These are phyloP conservation scores for Coleophoma cylindrospora DNA, from an alignment of 2,329 filamentous ascomycete species.

Conservation along the genomic window DNA sequence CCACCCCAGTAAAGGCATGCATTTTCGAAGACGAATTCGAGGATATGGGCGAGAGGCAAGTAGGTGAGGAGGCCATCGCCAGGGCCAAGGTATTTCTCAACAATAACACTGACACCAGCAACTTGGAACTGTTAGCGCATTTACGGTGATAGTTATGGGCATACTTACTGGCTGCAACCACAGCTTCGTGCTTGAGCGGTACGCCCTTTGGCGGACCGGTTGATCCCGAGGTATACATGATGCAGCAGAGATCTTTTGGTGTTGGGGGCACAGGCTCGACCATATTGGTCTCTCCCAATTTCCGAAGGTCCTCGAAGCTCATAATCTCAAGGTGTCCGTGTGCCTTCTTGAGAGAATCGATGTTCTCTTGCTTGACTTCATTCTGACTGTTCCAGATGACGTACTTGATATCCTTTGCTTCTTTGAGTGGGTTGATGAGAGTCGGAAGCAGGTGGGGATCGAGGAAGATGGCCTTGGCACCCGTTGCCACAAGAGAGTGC, in stretches of 20 bases:
- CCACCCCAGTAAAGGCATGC: constrained; percentile 83
- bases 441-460: constrained; percentile 72
- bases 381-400: constrained; percentile 58
- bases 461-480: constrained; percentile 77
- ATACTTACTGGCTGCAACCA: constrained; percentile 72
- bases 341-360: constrained; percentile 48
- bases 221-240: constrained; percentile 84
- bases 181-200: constrained; percentile 75
- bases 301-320: constrained; percentile 48
- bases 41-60: constrained; percentile 89
- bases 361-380: constrained; percentile 43
- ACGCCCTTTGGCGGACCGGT: constrained; percentile 90
- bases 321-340: constrained; percentile 48
- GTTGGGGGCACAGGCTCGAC: constrained; percentile 67
- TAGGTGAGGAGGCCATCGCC: constrained; percentile 83
- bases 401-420: constrained; percentile 48
- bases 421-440: constrained; percentile 49
- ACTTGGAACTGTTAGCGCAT: constrained; percentile 39
- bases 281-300: constrained; percentile 53
- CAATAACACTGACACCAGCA: constrained; percentile 73
- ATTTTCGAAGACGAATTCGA: constrained; percentile 96
- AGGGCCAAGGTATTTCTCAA: constrained; percentile 73
- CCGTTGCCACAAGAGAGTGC: constrained; percentile 80
- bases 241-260: constrained; percentile 75
- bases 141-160: constrained; percentile 54